Evolutionary conservation across 352 stramenopile species (phyloP).

Genomic region (Phytophthora cajani): DNA sequence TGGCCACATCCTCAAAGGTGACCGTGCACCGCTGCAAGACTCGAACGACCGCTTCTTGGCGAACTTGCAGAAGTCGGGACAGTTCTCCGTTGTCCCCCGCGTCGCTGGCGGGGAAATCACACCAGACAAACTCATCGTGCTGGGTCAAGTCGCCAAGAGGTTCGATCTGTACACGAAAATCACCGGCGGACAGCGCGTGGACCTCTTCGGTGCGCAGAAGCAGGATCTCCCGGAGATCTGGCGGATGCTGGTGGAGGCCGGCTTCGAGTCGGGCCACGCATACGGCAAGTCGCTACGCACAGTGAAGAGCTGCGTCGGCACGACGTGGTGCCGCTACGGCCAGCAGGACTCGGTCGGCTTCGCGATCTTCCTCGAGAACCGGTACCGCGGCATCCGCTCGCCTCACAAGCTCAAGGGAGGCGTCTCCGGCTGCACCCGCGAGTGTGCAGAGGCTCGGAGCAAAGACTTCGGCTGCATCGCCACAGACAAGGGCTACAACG

Average conservation of each 20-base stretch:
- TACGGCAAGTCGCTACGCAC: conserved; percentile 94
- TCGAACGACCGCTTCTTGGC: conserved; percentile 93
- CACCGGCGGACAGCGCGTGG: conserved; percentile 93
- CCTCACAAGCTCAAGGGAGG: conserved; percentile 94
- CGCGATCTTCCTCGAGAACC: conserved; percentile 91
- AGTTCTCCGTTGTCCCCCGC: conserved; percentile 93
- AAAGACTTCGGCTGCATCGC: conserved; percentile 96
- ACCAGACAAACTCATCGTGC: conserved; percentile 89
- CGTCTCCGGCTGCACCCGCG: conserved; percentile 90
- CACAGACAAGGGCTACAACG: conserved; percentile 93
- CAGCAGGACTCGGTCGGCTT: conserved; percentile 92
- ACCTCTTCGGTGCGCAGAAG: conserved; percentile 93
- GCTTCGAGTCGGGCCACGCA: conserved; percentile 93
- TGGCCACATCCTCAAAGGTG: conserved; percentile 81
- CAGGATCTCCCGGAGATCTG: conserved; percentile 92
- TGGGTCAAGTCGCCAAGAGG: conserved; percentile 90
- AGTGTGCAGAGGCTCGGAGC: conserved; percentile 91
- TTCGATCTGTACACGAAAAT: conserved; percentile 95
- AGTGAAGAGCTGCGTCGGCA: conserved; percentile 94
- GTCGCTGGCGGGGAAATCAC: conserved; percentile 92
- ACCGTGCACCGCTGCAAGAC: conserved; percentile 86
- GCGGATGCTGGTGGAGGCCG: conserved; percentile 89
- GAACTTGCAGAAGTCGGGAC: conserved; percentile 94
- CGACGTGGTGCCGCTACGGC: conserved; percentile 92
- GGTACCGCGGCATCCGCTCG: conserved; percentile 93